phyloP scores from a whole-genome alignment of 768 basidiomycete species.

The Psilocybe sp. region DNA sequence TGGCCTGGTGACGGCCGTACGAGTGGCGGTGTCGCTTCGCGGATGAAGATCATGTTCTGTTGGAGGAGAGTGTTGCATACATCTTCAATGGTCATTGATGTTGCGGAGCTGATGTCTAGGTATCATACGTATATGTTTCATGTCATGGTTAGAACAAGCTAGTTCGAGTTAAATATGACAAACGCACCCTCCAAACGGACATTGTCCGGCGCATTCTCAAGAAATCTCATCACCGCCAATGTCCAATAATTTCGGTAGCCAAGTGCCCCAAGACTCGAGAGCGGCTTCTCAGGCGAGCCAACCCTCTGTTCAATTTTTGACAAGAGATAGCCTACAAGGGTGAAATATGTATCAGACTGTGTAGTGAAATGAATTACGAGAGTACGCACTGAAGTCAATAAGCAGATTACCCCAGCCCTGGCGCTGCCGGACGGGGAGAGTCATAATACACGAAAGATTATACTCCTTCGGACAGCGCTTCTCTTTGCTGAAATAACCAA shows the following conservation, averaged over 20 bases:
- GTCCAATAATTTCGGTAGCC: constrained; percentile 98
- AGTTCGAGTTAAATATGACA: not conserved
- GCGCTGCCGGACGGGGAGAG: constrained; percentile 89
- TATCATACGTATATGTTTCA: not conserved
- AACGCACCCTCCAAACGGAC: constrained; percentile 73
- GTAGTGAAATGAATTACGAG: not conserved
- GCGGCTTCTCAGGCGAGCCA: constrained; percentile 95
- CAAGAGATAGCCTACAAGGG: constrained; percentile 77
- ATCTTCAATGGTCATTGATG: constrained; percentile 91
- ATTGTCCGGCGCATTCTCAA: constrained; percentile 53
- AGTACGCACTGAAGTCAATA: constrained; percentile 92
- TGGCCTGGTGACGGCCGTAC: constrained; percentile 73
- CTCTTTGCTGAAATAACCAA: constrained; percentile 99
- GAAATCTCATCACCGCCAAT: constrained; percentile 78
- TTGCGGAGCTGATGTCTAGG: constrained; percentile 81
- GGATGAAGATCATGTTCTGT: constrained; percentile 69
- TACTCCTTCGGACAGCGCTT: constrained; percentile 94
- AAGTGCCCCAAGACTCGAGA: constrained; percentile 87
- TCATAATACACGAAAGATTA: constrained; percentile 99
- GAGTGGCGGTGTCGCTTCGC: constrained; percentile 46
- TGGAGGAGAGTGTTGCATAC: constrained; percentile 70
- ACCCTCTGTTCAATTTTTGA: constrained; percentile 90
- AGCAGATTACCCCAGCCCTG: constrained; percentile 96
- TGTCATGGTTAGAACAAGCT: not conserved
- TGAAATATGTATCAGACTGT: constrained; percentile 2